phyloP scores from a whole-genome alignment of 768 basidiomycete species.

The Fibroporia radiculosa region DNA sequence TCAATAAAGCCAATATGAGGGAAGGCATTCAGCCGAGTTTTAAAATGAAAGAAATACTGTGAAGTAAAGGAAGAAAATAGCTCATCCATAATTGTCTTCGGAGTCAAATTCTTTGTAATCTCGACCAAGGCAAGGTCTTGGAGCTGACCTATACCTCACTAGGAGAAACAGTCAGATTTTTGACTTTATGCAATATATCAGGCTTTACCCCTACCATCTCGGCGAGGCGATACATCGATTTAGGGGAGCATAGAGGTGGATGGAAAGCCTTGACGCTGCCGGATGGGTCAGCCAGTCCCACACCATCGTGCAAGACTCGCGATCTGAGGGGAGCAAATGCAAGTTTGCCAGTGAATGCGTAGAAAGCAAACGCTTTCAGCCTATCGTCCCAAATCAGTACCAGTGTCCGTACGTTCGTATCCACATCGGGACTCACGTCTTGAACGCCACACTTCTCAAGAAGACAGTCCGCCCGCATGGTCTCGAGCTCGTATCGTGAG shows the following conservation, averaged over 20 bases:
- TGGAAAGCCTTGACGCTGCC: too few relatives aligned
- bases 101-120: background rate
- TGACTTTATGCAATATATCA: background rate
- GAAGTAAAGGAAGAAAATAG: background rate
- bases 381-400: too few relatives aligned
- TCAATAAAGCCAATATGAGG: too few relatives aligned
- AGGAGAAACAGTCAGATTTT: too few relatives aligned
- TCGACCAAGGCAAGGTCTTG: background rate
- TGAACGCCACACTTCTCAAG: conserved; percentile 2
- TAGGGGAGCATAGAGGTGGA: conserved; percentile 29
- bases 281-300: background rate
- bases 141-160: background rate
- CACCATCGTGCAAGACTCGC: background rate
- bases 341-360: conserved; percentile 10
- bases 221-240: conserved; percentile 38
- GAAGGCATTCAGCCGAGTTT: background rate
- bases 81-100: background rate
- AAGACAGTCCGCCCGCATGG: too few relatives aligned
- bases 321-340: conserved; percentile 11
- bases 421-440: conserved; percentile 5
- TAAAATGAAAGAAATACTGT: background rate
- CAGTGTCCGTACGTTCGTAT: too few relatives aligned
- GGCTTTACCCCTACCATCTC: conserved; percentile 27
- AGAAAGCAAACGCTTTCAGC: conserved; percentile 14
- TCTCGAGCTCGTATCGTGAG: too few relatives aligned